These are phyloP conservation scores for Coprinopsis marcescibilis DNA, from an alignment of 768 basidiomycete species.

Conservation along the genomic window DNA sequence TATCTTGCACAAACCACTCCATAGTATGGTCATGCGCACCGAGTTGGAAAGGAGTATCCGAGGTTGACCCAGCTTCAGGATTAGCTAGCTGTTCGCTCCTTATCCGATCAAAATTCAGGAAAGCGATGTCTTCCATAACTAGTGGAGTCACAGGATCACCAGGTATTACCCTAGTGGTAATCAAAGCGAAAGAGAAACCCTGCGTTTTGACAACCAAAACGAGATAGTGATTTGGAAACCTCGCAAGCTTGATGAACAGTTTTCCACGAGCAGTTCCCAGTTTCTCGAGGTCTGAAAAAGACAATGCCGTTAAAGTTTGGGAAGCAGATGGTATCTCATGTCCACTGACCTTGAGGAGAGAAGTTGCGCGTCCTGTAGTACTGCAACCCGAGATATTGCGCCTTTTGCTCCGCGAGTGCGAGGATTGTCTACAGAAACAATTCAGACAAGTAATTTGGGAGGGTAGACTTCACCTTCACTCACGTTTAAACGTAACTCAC, in stretches of 20 bases:
- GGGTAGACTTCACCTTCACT: constrained; percentile 19
- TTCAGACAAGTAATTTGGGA: constrained; percentile 3
- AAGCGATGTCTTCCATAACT: constrained; percentile 73
- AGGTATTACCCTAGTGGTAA: constrained; percentile 52
- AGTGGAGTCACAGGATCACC: constrained; percentile 55
- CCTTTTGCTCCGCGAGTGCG: constrained; percentile 80
- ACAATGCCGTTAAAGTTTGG: too few species aligned
- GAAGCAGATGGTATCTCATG: neutral
- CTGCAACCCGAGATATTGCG: constrained; percentile 77
- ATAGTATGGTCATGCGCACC: neutral
- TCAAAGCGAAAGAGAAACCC: constrained; percentile 76
- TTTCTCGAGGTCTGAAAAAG: constrained; percentile 72
- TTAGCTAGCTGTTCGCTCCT: constrained; percentile 35
- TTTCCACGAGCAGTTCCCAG: constrained; percentile 60
- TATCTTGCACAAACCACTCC: constrained; percentile 1
- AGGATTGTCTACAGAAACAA: constrained; percentile 58
- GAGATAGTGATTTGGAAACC: constrained; percentile 77
- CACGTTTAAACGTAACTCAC: constrained; percentile 58
- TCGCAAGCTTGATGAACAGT: constrained; percentile 72
- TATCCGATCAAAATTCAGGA: constrained; percentile 70
- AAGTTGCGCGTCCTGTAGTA: constrained; percentile 68
- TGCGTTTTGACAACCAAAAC: constrained; percentile 77
- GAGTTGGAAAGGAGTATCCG: neutral
- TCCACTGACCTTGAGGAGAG: constrained; percentile 49
- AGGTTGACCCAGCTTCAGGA: neutral